Evolutionary conservation across 192 early-diverging fungal species (phyloP), one percentile per base, ranked within the genome.

Genomic region (Funneliformis mosseae): DNA sequence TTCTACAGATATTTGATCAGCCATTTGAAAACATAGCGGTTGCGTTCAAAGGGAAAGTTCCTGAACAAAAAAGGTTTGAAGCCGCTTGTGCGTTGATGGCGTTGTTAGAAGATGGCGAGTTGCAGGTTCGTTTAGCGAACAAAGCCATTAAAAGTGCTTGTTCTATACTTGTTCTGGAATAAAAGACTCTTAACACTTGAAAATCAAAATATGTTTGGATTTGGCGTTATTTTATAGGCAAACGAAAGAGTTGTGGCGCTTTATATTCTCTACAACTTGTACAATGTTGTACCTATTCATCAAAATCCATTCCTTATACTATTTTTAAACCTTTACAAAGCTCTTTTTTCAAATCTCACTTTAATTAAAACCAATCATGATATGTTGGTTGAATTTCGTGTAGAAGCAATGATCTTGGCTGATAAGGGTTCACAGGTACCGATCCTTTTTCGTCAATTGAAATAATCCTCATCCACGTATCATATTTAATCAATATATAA

Each of bases 31-130:
- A 64, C 42, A 77, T 77, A n/a, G 76, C 76, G 3, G 10, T 41
- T 43, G 41, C 8, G 8, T 77, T 77, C 41, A 63, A 77, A 48
- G 59, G 55, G 45, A 16, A 66, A 38, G 39, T 77, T 39, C 76
- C 76, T 66, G 61, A 77, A 64, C 76, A 77, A 21, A 77, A 77
- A 66, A 77, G 76, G 38, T 77, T 77, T 66, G 41, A 64, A 64
- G 76, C 76, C 27, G 76, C 76, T 66, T 77, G 76, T 45, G 27
- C 76, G 7, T 66, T 77, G 62, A 77, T 77, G 76, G 62, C 38
- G 8, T 66, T 64, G 25, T 64, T 77, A 27, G 76, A 77, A 64
- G 46, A 33, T 77, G 62, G 42, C 41, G 42, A 77, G 11, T 64
- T 62, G 11, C 76, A 77, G 76, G 76, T 77, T 66, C n/a, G 71